These are phyloP conservation scores for Ogataea glucozyma DNA, from an alignment of 805 yeast genomes.

Conservation along the genomic window DNA sequence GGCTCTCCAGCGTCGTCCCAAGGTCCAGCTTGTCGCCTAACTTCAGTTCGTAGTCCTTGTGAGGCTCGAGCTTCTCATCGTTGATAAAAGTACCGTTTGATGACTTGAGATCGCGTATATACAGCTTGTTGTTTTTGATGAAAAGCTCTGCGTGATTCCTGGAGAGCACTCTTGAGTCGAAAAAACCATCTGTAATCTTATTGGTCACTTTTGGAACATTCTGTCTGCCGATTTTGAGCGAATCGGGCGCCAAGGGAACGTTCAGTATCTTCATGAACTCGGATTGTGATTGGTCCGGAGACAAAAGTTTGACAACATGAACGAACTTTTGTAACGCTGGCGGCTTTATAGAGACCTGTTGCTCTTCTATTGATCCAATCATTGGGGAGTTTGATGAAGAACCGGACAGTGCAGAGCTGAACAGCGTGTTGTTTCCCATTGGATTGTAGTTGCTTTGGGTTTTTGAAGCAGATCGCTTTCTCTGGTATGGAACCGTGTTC, in stretches of 20 bases:
- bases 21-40: constrained; percentile 88
- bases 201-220: constrained; percentile 62
- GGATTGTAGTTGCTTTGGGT: constrained; percentile 36
- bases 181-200: constrained; percentile 80
- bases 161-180: constrained; percentile 89
- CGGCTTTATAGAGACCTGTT: constrained; percentile 13
- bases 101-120: constrained; percentile 81
- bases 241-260: constrained; percentile 81
- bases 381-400: constrained; percentile 10
- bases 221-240: constrained; percentile 87
- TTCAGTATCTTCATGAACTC: constrained; percentile 68
- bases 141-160: constrained; percentile 92
- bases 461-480: constrained; percentile 37
- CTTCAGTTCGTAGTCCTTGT: constrained; percentile 62
- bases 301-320: constrained; percentile 67
- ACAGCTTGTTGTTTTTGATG: constrained; percentile 62
- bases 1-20: constrained; percentile 83
- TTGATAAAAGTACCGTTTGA: constrained; percentile 95
- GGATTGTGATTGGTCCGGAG: constrained; percentile 76
- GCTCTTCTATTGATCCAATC: constrained; percentile 10
- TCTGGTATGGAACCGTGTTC: constrained; percentile 17
- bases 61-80: constrained; percentile 63
- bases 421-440: constrained; percentile 20
- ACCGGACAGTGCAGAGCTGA: constrained; percentile 12
- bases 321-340: constrained; percentile 38